Evolutionary conservation across 164 flowering plant species (phyloP), one percentile per base, ranked within the genome.

Genomic region (Nelumbo lutea): DNA sequence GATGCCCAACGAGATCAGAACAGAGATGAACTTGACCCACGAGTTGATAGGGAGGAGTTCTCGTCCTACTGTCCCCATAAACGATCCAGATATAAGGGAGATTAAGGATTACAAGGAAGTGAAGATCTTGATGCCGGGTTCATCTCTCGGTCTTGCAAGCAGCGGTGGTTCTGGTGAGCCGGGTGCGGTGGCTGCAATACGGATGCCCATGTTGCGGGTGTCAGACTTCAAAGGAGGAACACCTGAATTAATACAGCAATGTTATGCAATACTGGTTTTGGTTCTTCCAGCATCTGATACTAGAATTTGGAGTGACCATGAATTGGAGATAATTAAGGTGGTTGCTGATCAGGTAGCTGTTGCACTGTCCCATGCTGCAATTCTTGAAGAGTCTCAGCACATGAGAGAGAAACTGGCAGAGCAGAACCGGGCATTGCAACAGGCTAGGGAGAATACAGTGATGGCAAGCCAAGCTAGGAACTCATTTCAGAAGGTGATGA

Each of bases 331-430:
- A 61, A 85, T 91, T 5, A 78, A 88, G 81, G 98, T 88, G 51
- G 98, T 95, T 38, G 97, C 97, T 38, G 98, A 92, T 79, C 99
- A 95, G 70, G 99, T 95, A 11, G 97, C 99, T 42, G 99, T 95
- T 53, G 99, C 99, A 15, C 78, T 95, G 50, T 95, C 99, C 58
- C 99, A 95, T 77, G 97, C 99, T 73, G 89, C 94, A 5, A 84
- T 95, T 46, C 86, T 95, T 1, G 97, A 95, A 75, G 99, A 95
- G 67, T 92, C 99, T 15, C 97, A 90, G 62, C 74, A 79, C 52
- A 92, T 95, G 94, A 87, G 94, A 67, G 96, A 95, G 66, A 85
- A 86, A 61, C 74, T 92, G 59, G 97, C 48, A 60, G 91, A 82
- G 79, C 96, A 89, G 72, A 95, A 95, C 61, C 86, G 90, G n/a